Base-by-base conservation (phyloP, 2,329 filamentous ascomycete genomes). In the Sporothrix luriei region DNA sequence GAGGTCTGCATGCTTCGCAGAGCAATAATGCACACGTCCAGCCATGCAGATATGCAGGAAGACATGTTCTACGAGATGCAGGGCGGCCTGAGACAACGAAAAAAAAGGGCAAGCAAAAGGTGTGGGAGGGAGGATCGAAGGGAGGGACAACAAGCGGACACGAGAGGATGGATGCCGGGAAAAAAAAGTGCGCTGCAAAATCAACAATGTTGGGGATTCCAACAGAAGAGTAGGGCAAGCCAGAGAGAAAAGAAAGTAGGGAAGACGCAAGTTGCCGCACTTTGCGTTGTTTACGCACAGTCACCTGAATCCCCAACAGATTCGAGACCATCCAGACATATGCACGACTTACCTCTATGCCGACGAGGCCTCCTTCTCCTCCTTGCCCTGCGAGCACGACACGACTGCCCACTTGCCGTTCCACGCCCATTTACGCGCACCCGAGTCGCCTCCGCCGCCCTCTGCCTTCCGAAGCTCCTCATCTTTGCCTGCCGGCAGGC, bases 391-490 rank as follows among this genome's bases (percentile, higher is more conserved):
- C 59, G 86, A 93, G 75, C 94, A 93, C 40, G 92, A 93, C 4
- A 97, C 89, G n/a, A 98, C 93, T 6, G 94, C 94, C 91, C 92
- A 98, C 80, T 97, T 97, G 54, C 94, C 94, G 76, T 88, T 91
- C 94, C 94, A 98, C 0, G 93, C 94, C 94, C 94, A 98, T 78
- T 92, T 91, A 69, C 95, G 85, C 29, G 88, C 85, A 78, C 90
- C 79, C 73, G 86, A 81, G 72, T 93, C 89, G 19, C 89, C 91
- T 3, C 91, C 91, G 1, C 91, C 91, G 19, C 85, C 88, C 67
- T 91, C 88, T 68, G 81, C 85, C 10, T 85, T 83, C 74, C 85
- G 88, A 68, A 98, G 82, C 78, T 89, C 87, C 81, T 97, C 93
- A 76, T 99, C 95, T 77, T 90, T 87, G 7, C 94, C 85, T 10